These are phyloP conservation scores for Fusarium begoniae DNA, from an alignment of 2,329 filamentous ascomycete species.

Conservation along the genomic window DNA sequence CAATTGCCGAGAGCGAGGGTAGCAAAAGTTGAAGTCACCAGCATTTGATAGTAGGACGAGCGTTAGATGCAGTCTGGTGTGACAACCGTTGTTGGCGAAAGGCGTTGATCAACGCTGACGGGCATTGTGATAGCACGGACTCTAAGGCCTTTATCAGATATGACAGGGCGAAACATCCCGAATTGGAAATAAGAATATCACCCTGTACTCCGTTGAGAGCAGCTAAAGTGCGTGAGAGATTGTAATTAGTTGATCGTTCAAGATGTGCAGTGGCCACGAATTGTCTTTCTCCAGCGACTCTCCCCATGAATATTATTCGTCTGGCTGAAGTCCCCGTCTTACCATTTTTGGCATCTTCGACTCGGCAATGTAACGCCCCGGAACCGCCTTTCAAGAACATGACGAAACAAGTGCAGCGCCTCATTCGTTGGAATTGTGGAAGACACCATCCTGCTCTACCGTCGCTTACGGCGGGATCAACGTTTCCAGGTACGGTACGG, in stretches of 20 bases:
- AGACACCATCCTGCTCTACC: conserved; percentile 12
- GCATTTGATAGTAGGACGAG: neutral
- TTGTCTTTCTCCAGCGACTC: conserved; percentile 2
- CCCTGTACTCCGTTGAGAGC: neutral
- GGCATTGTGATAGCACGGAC: neutral
- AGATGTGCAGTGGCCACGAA: neutral
- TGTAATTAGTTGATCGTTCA: neutral
- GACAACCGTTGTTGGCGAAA: conserved; percentile 5
- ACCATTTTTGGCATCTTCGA: neutral
- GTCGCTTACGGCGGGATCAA: conserved; percentile 42
- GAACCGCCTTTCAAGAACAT: conserved; percentile 26
- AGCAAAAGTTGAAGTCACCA: neutral
- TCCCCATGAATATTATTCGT: neutral
- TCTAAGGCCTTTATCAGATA: conserved; percentile 16
- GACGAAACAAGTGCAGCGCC: conserved; percentile 30
- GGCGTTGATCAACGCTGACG: neutral
- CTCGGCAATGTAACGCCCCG: conserved; percentile 24
- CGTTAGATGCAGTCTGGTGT: conserved; percentile 11
- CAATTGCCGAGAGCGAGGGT: conserved; percentile 9
- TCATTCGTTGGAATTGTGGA: conserved; percentile 8
- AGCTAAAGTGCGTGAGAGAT: neutral
- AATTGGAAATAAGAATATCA: conserved; percentile 12
- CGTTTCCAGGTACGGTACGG: conserved; percentile 25
- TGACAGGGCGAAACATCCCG: conserved; percentile 2
- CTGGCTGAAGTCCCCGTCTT: conserved; percentile 1